Evolutionary conservation across 2,329 filamentous ascomycete species (phyloP), one percentile per base, ranked within the genome.

Genomic region (Nothophoma quercina): DNA sequence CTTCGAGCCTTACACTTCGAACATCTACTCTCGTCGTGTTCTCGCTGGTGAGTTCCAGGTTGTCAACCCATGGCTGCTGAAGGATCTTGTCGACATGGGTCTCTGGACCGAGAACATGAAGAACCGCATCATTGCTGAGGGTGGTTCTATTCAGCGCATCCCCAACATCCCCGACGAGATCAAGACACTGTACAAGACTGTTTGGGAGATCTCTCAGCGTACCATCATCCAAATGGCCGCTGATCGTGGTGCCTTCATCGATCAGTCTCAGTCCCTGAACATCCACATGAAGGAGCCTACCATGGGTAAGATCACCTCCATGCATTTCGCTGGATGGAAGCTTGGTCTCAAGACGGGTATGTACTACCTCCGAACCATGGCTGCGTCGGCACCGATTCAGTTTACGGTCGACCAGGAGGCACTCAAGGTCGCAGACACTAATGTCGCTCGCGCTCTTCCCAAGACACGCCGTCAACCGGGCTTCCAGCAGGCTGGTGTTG

Each of bases 51-150:
- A 99, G 77, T 99, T 99, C 87, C 95, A 99, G 80, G 91, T 99
- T 47, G 95, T 99, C 76, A 99, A 99, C 82, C 95, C 95, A 44
- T 99, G 95, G 95, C 80, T 99, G 59, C 86, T 99, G 56, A 97
- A 96, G 83, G 95, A 99, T 70, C 87, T 99, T 23, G 95, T 99
- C 64, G 95, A 99, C 72, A 90, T 97, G 81, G 95, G 95, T 56
- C 84, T 99, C 35, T 99, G 95, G 95, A 97, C 93, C 39, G 93
- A 99, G 79, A 91, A 92, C 81, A 99, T 99, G 95, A 99, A 99
- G 88, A 99, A 99, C 83, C 92, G 95, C 68, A 99, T 99, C 83
- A 99, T 99, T 70, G 89, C 95, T 51, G 93, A 97, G 58, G 91
- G 91, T 64, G 95, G 95, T 63, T 98, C 93, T 16, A 89, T 99